Conservation (phyloP, 176 grass and related monocot genomes). For the Typha latifolia region DNA sequence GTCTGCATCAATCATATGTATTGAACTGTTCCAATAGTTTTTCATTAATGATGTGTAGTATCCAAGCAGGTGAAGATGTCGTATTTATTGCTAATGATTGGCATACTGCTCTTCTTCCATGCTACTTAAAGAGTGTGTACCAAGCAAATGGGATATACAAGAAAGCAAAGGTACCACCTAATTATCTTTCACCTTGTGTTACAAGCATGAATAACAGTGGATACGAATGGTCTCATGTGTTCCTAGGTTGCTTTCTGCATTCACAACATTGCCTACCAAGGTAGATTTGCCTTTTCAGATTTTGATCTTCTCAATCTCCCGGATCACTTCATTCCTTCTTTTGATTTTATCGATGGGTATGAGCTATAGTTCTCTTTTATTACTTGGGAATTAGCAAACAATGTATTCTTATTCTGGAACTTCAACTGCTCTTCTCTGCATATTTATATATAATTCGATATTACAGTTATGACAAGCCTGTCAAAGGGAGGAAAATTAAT, state of each 20-base stretch:
- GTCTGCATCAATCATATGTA: neutral
- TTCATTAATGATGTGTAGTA: neutral
- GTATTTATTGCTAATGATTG: slow-evolving; percentile 92
- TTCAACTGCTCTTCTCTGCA: neutral
- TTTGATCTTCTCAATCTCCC: slow-evolving; percentile 60
- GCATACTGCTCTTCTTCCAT: slow-evolving; percentile 65
- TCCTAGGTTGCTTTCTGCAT: slow-evolving; percentile 86
- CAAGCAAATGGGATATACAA: slow-evolving; percentile 63
- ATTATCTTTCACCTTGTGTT: neutral
- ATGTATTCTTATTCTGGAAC: neutral
- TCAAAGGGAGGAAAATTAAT: slow-evolving; percentile 85
- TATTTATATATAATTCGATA: neutral
- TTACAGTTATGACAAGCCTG: slow-evolving; percentile 68
- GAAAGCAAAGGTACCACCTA: slow-evolving; percentile 47
- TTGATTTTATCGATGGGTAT: slow-evolving; percentile 89
- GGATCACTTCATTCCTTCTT: slow-evolving; percentile 60
- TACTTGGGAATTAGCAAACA: neutral
- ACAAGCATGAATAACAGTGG: neutral
- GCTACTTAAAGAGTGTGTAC: slow-evolving; percentile 83
- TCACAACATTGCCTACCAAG: slow-evolving; percentile 97
- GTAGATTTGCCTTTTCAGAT: slow-evolving; percentile 54
- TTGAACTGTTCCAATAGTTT: neutral
- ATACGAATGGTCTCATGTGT: neutral
- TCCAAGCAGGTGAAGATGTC: slow-evolving; percentile 66
- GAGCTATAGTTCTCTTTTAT: neutral